Evolutionary conservation across 257 asterid genomes (phyloP).

Genomic region (Solanum tarijense): DNA sequence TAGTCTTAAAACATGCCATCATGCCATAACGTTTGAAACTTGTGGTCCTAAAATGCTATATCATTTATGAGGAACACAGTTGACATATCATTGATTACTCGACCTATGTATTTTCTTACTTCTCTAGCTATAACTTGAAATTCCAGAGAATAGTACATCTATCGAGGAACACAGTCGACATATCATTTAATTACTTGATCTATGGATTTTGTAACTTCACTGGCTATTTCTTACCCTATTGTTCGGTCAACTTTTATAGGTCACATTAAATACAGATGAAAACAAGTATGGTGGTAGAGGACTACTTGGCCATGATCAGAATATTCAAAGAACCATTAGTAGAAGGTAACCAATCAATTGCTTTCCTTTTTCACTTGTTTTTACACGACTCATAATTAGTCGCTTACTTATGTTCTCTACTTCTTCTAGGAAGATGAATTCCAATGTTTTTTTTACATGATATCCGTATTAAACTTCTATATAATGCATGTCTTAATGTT

Average conservation of each 20-base stretch:
- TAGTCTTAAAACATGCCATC: not conserved
- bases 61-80: not conserved
- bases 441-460: not conserved
- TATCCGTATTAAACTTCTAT: not conserved
- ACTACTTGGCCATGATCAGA: slow-evolving; percentile 38
- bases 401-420: not conserved
- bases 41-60: not conserved
- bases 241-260: slow-evolving; percentile 17
- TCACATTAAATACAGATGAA: slow-evolving; percentile 74
- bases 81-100: not conserved
- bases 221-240: not conserved
- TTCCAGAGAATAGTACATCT: not conserved
- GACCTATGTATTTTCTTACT: not conserved
- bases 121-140: not conserved
- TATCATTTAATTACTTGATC: not conserved
- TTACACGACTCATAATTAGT: not conserved
- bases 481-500: not conserved
- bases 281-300: slow-evolving; percentile 75
- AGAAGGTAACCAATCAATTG: slow-evolving; percentile 37
- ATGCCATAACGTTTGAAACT: not conserved
- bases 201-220: not conserved
- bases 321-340: slow-evolving; percentile 54
- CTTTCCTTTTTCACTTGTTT: not conserved
- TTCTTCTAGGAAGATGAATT: not conserved
- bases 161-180: not conserved